A percentile compares a stretch with the other conserved stretches of the same genome.
phyloP scores from a whole-genome alignment of 768 basidiomycete genomes.

The Pholiota conissans region DNA sequence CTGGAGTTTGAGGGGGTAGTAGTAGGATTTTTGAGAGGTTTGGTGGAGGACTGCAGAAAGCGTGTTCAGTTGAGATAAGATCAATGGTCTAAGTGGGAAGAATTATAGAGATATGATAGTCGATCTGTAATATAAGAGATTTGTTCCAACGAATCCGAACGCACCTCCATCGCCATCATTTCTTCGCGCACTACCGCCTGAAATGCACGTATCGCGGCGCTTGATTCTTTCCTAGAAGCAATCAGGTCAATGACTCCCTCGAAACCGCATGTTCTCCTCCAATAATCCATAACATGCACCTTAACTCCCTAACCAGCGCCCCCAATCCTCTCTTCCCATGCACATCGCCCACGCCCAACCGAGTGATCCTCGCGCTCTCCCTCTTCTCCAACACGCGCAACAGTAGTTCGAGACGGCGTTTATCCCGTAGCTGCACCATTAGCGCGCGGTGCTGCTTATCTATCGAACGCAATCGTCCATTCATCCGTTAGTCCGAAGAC shows the following conservation, averaged over 20 bases:
- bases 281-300: too few relatives aligned
- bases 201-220: background rate
- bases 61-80: background rate
- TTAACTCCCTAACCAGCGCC: slow-evolving; percentile 16
- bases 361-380: slow-evolving; percentile 24
- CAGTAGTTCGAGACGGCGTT: slow-evolving; percentile 20
- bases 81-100: background rate
- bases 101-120: background rate
- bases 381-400: slow-evolving; percentile 23
- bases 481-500: background rate
- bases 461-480: background rate
- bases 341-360: slow-evolving; percentile 15
- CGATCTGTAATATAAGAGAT: too few relatives aligned
- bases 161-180: background rate
- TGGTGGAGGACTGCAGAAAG: too few relatives aligned
- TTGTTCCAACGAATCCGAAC: too few relatives aligned
- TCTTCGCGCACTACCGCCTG: background rate
- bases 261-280: too few relatives aligned
- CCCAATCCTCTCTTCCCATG: slow-evolving; percentile 15
- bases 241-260: background rate
- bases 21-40: background rate
- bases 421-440: slow-evolving; percentile 3
- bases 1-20: background rate
- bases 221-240: background rate
- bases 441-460: slow-evolving; percentile 12